Conservation (phyloP, 164 flowering plant species). For the Magnolia kwangsiensis region DNA sequence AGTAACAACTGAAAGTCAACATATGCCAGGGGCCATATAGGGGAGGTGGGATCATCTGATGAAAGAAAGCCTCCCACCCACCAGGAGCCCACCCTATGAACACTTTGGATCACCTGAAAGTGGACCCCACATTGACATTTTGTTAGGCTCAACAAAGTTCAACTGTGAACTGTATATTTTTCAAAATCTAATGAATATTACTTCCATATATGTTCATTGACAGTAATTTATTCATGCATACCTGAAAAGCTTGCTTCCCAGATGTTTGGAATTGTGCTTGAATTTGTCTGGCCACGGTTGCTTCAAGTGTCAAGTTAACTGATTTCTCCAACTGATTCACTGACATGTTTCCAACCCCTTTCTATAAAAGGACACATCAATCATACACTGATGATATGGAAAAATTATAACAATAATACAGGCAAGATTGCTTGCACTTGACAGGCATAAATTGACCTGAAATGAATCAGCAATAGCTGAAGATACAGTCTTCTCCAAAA, state of each 20-base stretch:
- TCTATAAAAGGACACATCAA: conserved; percentile 40
- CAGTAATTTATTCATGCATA: conserved; percentile 8
- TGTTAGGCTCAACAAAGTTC: no score
- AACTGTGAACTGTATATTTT: no score
- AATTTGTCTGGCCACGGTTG: conserved; percentile 79
- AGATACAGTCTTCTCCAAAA: conserved; percentile 68
- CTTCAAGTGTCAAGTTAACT: conserved; percentile 73
- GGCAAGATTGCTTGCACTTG: not conserved
- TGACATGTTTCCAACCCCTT: conserved; percentile 87
- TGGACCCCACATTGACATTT: no score
- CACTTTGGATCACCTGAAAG: no score
- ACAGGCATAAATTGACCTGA: conserved; percentile 52
- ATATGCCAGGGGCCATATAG: no score
- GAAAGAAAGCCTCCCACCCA: no score
- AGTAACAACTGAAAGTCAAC: no score
- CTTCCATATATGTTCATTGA: no score
- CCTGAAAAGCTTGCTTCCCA: conserved; percentile 93
- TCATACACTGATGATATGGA: conserved; percentile 4
- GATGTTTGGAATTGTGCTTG: conserved; percentile 93
- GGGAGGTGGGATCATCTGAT: no score
- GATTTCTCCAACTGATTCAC: conserved; percentile 85
- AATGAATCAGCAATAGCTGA: conserved; percentile 67
- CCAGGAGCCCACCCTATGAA: no score
- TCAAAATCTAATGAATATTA: no score
- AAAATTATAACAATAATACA: not conserved